A percentile compares a stretch with the other conserved stretches of the same genome.
Conservation (phyloP, 371 early-diverging fungal genomes). For the Mortierella polycephala region DNA sequence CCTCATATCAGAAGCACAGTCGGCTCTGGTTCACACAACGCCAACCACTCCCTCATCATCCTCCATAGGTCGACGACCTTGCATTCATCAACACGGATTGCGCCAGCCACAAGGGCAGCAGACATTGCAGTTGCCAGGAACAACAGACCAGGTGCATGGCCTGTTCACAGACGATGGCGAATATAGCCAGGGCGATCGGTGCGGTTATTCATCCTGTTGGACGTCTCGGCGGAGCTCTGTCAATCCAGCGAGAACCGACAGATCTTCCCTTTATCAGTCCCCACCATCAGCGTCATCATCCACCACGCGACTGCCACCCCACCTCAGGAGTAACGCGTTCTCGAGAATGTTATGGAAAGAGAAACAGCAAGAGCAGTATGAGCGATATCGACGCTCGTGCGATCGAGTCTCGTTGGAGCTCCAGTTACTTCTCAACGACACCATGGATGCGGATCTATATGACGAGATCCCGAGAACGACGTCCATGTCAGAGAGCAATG, state of each 20-base stretch:
- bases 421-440: slow-evolving; percentile 34
- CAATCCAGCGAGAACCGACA: slow-evolving; percentile 5
- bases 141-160: not conserved
- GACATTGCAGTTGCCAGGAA: not conserved
- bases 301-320: slow-evolving; percentile 11
- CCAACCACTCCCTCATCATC: not conserved
- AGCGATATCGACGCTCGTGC: slow-evolving; percentile 46
- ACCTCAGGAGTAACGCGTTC: slow-evolving; percentile 10
- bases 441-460: not conserved
- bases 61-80: not conserved
- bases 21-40: slow-evolving; percentile 26
- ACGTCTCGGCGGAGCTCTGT: slow-evolving; percentile 39
- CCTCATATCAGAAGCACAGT: slow-evolving; percentile 45
- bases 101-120: not conserved
- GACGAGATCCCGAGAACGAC: too few relatives aligned
- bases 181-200: slow-evolving; percentile 6
- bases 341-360: slow-evolving; percentile 51
- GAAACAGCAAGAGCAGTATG: slow-evolving; percentile 52
- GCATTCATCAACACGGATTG: slow-evolving; percentile 1
- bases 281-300: slow-evolving; percentile 14
- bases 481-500: not conserved
- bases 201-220: slow-evolving; percentile 20
- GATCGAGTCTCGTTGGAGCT: slow-evolving; percentile 45
- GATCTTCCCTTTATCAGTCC: slow-evolving; percentile 1
- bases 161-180: slow-evolving; percentile 14